Conservation (phyloP, 805 yeast genomes). For the Starmera amethionina region DNA sequence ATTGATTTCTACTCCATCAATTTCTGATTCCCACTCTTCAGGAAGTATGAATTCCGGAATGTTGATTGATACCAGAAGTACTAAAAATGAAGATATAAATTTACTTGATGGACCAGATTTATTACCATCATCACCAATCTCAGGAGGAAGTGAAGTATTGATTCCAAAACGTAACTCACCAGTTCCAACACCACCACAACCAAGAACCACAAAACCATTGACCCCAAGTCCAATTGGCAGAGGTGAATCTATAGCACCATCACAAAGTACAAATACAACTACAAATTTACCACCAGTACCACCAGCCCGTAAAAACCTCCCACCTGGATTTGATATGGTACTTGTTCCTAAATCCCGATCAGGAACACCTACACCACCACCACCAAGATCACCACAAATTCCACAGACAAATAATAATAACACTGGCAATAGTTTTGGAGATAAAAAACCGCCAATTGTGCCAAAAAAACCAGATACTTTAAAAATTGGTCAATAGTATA, state of each 20-base stretch:
- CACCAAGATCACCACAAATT: conserved; percentile 1
- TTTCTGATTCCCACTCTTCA: too few relatives aligned
- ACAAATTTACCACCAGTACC: conserved; percentile 3
- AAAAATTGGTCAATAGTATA: too few relatives aligned
- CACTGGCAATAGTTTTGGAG: background rate
- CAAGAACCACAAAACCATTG: background rate
- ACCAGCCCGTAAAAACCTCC: background rate
- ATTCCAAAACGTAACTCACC: background rate
- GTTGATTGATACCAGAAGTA: background rate
- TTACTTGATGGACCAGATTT: background rate
- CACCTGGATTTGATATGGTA: conserved; percentile 1
- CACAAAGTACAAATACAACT: background rate
- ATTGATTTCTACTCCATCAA: too few relatives aligned
- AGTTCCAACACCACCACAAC: conserved; percentile 9
- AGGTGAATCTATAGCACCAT: background rate
- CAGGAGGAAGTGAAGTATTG: background rate
- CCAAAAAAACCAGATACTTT: conserved; percentile 23
- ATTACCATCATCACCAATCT: background rate
- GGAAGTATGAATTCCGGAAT: conserved; percentile 6
- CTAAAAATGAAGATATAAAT: background rate
- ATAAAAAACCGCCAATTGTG: conserved; percentile 24
- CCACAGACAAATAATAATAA: conserved; percentile 8
- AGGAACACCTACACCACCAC: conserved; percentile 19
- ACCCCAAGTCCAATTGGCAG: too few relatives aligned
- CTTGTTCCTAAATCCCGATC: conserved; percentile 14